Evolutionary conservation across 2,329 filamentous ascomycete species (phyloP), one percentile per base, ranked within the genome.

Genomic region (Fusarium armeniacum): DNA sequence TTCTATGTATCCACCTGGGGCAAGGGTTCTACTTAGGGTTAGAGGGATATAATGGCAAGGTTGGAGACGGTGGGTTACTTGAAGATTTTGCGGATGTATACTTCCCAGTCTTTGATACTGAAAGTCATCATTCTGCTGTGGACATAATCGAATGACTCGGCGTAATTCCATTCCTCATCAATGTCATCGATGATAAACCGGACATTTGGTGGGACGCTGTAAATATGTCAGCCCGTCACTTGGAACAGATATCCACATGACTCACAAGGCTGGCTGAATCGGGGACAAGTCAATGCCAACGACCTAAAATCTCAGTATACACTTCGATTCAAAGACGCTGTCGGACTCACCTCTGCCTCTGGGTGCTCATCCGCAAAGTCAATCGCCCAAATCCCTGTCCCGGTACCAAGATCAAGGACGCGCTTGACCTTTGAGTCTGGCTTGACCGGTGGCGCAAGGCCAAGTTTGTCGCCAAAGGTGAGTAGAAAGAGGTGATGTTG

Each of bases 281-380:
- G 58, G 58, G 1, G 61, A 63, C 3, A 63, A 24, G 2, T 63
- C 61, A 1, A 63, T 45, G 0, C 61, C 61, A 13, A 54, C 40
- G 2, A 67, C 50, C 64, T 58, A 0, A 2, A 4, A 0, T 0
- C 0, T 62, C 13, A 62, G 20, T 35, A 3, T 3, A 5, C 8
- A 11, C 2, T 20, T 10, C 2, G 0, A 4, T 3, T 0, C 18
- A 13, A 3, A 6, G 5, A 2, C 3, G 6, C 4, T 0, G 1
- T 2, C 0, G 9, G 4, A 2, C 4, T 4, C 12, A 62, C 58
- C 26, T 62, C 62, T 0, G 65, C 49, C 1, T 45, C 24, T 0
- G 49, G 53, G 28, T 68, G 58, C 3, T 68, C 65, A 7, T 68
- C 65, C 2, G 65, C 64, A 10, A 47, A 68, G 33, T 68, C 65